Evolutionary conservation across 1,139 yeast species (phyloP), one percentile per base, ranked within the genome.

Genomic region (Suhomyces yuchorum): DNA sequence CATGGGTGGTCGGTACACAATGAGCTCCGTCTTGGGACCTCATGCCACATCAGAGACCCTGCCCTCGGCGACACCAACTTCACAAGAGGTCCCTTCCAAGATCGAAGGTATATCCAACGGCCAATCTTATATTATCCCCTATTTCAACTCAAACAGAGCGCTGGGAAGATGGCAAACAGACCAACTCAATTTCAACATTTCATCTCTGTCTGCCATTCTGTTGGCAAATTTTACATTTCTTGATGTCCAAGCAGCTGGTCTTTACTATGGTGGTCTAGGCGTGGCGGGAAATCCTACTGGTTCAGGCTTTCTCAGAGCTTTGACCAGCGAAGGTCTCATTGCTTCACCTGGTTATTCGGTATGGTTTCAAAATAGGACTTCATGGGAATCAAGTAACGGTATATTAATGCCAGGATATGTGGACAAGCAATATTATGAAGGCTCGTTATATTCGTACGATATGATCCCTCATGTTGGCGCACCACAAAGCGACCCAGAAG

Each of bases 331-430:
- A 1, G 71, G 70, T 1, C 20, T 70, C 15, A 78, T 83, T 38
- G 58, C 65, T 24, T 61, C 81, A 0, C 64, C 77, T 3, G 77
- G 87, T 1, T 86, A 82, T 61, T 84, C 91, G 0, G 59, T 84
- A 28, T 80, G 78, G 68, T 67, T 82, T 42, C 68, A 67, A 43
- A 51, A 56, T 40, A 52, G 47, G 36, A 37, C 56, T 3, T 22
- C 43, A 42, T 33, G 51, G 43, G 46, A 52, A 30, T 43, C 49
- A 28, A 54, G 61, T 37, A 38, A 60, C 19, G 82, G 82, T 9
- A 66, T 67, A 43, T 59, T 86, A 17, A 60, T 84, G n/a, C 70
- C 85, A 1, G 92, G 92, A 12, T 81, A 78, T 2, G 80, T 85
- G 8, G 80, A 83, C 56, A 65, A 71, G 8, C 65, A 69, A 37